Evolutionary conservation across 768 basidiomycete genomes (phyloP).

Genomic region (Mycena latifolia): DNA sequence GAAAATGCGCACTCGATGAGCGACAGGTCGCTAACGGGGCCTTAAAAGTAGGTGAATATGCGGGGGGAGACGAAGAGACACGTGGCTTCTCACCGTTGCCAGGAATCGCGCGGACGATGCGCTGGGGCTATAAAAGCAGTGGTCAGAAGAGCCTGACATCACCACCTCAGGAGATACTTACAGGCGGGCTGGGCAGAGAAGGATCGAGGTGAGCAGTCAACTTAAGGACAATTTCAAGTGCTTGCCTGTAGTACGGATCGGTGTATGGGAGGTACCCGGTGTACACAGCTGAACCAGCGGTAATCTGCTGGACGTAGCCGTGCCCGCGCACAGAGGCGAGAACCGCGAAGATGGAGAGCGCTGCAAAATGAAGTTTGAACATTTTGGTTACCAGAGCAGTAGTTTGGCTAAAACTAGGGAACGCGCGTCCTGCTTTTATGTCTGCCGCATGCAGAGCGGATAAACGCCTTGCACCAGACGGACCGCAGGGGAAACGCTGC

Average conservation of each 20-base stretch:
- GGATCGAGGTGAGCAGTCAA: too few species aligned
- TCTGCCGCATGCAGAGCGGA: not conserved
- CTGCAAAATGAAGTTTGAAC: not conserved
- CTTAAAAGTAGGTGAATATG: not conserved
- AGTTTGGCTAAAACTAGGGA: not conserved
- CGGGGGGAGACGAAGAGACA: not conserved
- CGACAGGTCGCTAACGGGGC: constrained; percentile 12
- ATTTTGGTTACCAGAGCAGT: not conserved
- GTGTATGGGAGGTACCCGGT: constrained; percentile 46
- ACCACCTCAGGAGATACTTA: not conserved
- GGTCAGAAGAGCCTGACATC: not conserved
- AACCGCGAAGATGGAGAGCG: constrained; percentile 6
- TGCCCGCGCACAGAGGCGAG: constrained; percentile 41
- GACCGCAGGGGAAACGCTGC: not conserved
- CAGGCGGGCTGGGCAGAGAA: constrained; percentile 22
- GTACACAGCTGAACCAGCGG: constrained; percentile 40
- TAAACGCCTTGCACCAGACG: not conserved
- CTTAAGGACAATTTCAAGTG: not conserved
- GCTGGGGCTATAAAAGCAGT: not conserved
- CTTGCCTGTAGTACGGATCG: constrained; percentile 34
- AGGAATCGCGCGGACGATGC: constrained; percentile 14
- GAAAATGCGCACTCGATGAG: constrained; percentile 11
- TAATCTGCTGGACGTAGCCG: constrained; percentile 46
- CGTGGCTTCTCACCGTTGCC: constrained; percentile 1
- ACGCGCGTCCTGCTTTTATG: constrained; percentile 1